Base-by-base conservation (phyloP, 768 basidiomycete genomes). In the Chalciporus sphaerocephalus region DNA sequence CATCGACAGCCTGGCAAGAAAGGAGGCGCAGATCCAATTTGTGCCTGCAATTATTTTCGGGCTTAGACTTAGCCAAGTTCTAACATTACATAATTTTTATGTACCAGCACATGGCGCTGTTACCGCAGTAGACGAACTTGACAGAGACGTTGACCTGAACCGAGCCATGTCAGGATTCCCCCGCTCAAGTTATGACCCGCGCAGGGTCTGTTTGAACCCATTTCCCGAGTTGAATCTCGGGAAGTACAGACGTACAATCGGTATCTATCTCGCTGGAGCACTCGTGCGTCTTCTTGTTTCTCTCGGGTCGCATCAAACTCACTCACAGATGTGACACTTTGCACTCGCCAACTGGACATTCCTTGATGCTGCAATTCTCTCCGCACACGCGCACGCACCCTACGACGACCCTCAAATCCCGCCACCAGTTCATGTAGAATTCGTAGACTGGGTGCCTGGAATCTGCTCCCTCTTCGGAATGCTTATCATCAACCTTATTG, bases 401-500 rank as follows among this genome's bases (percentile, higher is more conserved):
- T 79, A 79, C 51, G 84, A 80, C 30, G 75, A 83, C 4, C 85
- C 86, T 2, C 75, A 85, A 54, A 74, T 81, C 41, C 78, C 81
- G 0, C 72, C 80, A 1, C 85, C 84, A 8, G 81, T 87, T 11
- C 92, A 92, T 58, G 89, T 99, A 63, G 72, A 78, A 11, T 96
- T 97, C 62, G 83, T 92, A 44, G 96, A 98, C 73, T 99, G 96
- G 96, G 73, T 96, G n/a, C 92, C 95, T 0, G 95, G 94, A 17
- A 81, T 98, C 55, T 92, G 86, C 67, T 92, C 91, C 6, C 78
- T 96, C 23, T 69, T 98, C 11, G 96, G 95, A 16, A 92, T 94
- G 76, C 68, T 97, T 51, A 75, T 96, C 66, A 82, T 95, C 69
- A 93, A 92, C 66, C 64, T 96, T 46, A 93, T 98, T 57, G 93